Percentiles rank a stretch among this genome's conserved stretches.
These are phyloP conservation scores for Nigrograna mackinnonii DNA, from an alignment of 2,329 filamentous ascomycete genomes.

Conservation along the genomic window DNA sequence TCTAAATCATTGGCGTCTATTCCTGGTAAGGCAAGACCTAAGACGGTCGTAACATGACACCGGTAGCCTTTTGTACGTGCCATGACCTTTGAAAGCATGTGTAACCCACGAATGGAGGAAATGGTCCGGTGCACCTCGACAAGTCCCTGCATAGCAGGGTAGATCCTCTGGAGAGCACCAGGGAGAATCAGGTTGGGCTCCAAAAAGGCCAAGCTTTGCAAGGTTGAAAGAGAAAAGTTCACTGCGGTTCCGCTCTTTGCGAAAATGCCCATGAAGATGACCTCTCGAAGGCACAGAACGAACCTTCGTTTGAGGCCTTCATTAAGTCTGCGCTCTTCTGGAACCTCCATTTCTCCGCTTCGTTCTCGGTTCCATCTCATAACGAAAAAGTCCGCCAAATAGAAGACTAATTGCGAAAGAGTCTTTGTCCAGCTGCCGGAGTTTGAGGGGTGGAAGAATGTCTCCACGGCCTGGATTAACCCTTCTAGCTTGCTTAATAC, in stretches of 20 bases:
- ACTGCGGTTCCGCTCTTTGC: slow-evolving; percentile 92
- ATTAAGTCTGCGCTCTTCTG: slow-evolving; percentile 76
- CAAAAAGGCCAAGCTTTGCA: slow-evolving; percentile 87
- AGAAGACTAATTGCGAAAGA: slow-evolving; percentile 87
- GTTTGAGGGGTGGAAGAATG: slow-evolving; percentile 98
- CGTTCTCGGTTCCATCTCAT: slow-evolving; percentile 97
- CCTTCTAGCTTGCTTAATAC: slow-evolving; percentile 85
- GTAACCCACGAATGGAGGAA: slow-evolving; percentile 87
- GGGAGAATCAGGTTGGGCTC: slow-evolving; percentile 92
- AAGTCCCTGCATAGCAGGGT: slow-evolving; percentile 92
- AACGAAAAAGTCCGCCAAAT: slow-evolving; percentile 93
- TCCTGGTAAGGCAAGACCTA: slow-evolving; percentile 91
- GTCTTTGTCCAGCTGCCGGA: slow-evolving; percentile 90
- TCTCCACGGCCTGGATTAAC: slow-evolving; percentile 92
- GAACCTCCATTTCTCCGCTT: slow-evolving; percentile 87
- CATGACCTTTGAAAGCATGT: slow-evolving; percentile 91
- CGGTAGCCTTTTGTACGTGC: slow-evolving; percentile 92
- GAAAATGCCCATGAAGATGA: slow-evolving; percentile 98
- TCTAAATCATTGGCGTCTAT: slow-evolving; percentile 98
- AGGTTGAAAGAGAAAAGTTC: slow-evolving; percentile 85
- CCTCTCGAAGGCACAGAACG: slow-evolving; percentile 84
- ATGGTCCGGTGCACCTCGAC: slow-evolving; percentile 97
- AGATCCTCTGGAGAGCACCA: slow-evolving; percentile 92
- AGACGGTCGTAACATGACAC: slow-evolving; percentile 89
- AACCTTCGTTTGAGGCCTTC: slow-evolving; percentile 84